Evolutionary conservation across 2,329 filamentous ascomycete species (phyloP), one percentile per base, ranked within the genome.

Genomic region (Blastomyces percursus): DNA sequence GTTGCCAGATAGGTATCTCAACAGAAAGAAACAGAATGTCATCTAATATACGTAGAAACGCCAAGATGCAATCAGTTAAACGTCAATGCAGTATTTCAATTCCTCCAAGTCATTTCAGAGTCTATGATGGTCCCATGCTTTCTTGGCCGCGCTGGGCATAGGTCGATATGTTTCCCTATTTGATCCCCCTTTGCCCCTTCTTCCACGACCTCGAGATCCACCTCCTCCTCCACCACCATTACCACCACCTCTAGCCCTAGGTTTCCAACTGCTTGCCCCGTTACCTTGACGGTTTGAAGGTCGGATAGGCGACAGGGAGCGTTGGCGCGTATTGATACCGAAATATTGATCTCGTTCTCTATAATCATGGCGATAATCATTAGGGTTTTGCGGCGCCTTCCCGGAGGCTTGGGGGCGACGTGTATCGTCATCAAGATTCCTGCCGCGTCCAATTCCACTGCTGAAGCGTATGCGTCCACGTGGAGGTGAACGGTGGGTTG

Each of bases 401-500:
- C 38, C 61, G 52, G 58, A 62, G 3, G 44, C 60, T 51, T 65
- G 57, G 19, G 60, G 48, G 38, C 62, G 59, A 63, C 56, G 52
- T 64, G 63, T 60, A 64, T 64, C 65, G 62, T 63, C 65, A 19
- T 64, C 67, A 21, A 71, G 64, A 59, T 69, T 69, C 60, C 66
- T 68, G 30, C 70, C 69, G 46, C 68, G 66, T 14, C 71, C 73
- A 30, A 73, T 69, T 6, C 69, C 69, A 40, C 64, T 69, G 27
- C 70, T 72, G 59, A 77, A 72, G 8, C 71, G 72, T 35, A 77
- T 77, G 60, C 71, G 69, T 11, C 70, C 67, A 24, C 75, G 73
- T 48, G 64, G 70, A 19, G 66, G 64, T 19, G 69, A 67, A 30
- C 68, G 67, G 30, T 65, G 67, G 32, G 72, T 66, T 19, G 69